A percentile compares a stretch with the other conserved stretches of the same genome.
phyloP scores from a whole-genome alignment of 192 early-diverging fungal species.

The Umbelopsis sp. region DNA sequence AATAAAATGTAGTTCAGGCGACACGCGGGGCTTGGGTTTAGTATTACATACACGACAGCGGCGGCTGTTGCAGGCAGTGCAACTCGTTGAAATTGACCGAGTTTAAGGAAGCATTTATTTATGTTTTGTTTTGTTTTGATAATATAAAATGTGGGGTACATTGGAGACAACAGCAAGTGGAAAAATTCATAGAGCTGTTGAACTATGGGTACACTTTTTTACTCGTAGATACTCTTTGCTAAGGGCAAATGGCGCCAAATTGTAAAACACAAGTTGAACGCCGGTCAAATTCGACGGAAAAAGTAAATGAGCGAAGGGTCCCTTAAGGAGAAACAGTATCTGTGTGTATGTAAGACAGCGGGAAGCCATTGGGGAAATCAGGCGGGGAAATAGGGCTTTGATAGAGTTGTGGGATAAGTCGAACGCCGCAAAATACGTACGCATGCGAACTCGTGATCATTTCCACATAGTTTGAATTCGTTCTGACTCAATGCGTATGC shows the following conservation, averaged over 20 bases:
- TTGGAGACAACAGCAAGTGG: conserved; percentile 18
- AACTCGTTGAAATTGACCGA: too few species aligned
- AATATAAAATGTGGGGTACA: conserved; percentile 11
- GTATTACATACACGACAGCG: too few species aligned
- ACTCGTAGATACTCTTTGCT: conserved; percentile 2
- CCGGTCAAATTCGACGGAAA: conserved; percentile 7
- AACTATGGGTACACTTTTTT: conserved; percentile 15
- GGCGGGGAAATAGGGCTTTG: not conserved
- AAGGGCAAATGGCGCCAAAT: not conserved
- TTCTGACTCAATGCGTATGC: too few species aligned
- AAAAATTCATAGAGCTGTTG: conserved; percentile 4
- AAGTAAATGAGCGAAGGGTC: not conserved
- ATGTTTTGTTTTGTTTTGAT: too few species aligned
- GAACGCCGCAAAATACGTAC: not conserved
- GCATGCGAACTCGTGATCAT: too few species aligned
- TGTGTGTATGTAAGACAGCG: not conserved
- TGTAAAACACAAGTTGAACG: conserved; percentile 14
- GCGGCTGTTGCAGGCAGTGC: too few species aligned
- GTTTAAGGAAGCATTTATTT: too few species aligned
- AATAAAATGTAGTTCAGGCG: too few species aligned
- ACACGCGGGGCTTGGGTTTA: too few species aligned
- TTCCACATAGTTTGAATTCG: too few species aligned
- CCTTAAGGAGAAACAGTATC: conserved; percentile 5
- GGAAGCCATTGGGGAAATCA: not conserved
- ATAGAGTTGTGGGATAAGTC: conserved; percentile 1